phyloP scores from a whole-genome alignment of 2,329 filamentous ascomycete genomes.

The Myriosclerotinia scirpicola region DNA sequence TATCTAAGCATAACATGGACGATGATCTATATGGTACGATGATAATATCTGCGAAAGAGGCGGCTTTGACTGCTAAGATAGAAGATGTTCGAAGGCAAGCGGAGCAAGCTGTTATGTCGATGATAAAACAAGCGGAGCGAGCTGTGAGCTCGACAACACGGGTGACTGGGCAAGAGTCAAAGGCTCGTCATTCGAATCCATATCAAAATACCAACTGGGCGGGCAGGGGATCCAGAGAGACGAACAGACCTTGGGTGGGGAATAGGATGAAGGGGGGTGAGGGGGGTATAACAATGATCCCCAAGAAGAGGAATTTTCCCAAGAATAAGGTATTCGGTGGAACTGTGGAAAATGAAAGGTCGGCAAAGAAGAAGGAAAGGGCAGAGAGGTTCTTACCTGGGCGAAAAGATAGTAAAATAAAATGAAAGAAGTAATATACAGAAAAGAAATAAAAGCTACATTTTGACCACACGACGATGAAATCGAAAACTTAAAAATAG shows the following conservation, averaged over 20 bases:
- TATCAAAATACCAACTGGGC: not conserved
- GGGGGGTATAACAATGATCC: not conserved
- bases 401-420: not conserved
- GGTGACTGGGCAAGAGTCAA: not conserved
- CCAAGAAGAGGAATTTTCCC: not conserved
- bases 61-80: slow-evolving; percentile 32
- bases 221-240: not conserved
- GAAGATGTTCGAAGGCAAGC: slow-evolving; percentile 36
- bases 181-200: not conserved
- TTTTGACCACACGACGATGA: too few relatives aligned
- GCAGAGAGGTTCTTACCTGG: too few relatives aligned
- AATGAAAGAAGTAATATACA: not conserved
- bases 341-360: not conserved
- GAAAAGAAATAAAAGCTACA: not conserved
- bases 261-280: not conserved
- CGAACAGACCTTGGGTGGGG: not conserved
- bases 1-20: slow-evolving; percentile 34
- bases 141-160: slow-evolving; percentile 23
- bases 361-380: too few relatives aligned
- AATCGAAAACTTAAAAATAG: too few relatives aligned
- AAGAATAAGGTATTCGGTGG: slow-evolving; percentile 12
- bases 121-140: slow-evolving; percentile 33
- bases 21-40: slow-evolving; percentile 42
- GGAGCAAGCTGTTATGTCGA: slow-evolving; percentile 27
- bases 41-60: slow-evolving; percentile 38